Evolutionary conservation across 1,139 yeast species (phyloP).

Genomic region (Casaregolazyma lundiana): DNA sequence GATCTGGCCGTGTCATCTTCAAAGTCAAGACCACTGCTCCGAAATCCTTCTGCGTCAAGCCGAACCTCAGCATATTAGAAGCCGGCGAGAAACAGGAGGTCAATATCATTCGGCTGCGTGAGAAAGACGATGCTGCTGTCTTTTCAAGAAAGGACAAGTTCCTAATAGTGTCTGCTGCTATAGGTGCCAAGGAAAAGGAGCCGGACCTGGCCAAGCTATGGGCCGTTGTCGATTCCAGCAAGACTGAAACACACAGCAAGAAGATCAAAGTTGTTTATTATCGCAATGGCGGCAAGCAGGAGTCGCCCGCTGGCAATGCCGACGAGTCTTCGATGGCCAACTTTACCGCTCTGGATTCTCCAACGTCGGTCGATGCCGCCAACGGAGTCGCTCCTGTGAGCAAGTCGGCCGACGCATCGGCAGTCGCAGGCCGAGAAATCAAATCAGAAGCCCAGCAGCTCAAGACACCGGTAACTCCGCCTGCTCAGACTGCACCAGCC

Average conservation of each 20-base stretch:
- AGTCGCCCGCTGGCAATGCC: conserved; percentile 4
- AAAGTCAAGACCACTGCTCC: conserved; percentile 99
- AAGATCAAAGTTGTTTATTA: conserved; percentile 47
- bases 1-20: conserved; percentile 64
- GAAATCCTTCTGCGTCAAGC: conserved; percentile 90
- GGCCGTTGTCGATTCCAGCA: conserved; percentile 49
- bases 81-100: conserved; percentile 74
- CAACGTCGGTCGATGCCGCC: conserved; percentile 4
- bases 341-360: conserved; percentile 9
- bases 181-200: conserved; percentile 39
- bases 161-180: conserved; percentile 79
- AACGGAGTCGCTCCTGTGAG: conserved; percentile 12
- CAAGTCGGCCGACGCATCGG: conserved; percentile 13
- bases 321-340: conserved; percentile 14
- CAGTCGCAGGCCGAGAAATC: conserved; percentile 23
- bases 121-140: conserved; percentile 62
- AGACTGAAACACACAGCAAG: conserved; percentile 50
- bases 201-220: conserved; percentile 59
- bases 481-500: neutral
- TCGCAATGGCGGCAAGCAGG: neutral
- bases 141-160: conserved; percentile 88
- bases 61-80: conserved; percentile 76
- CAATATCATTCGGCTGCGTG: conserved; percentile 61
- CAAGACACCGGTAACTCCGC: conserved; percentile 15
- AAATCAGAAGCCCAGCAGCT: conserved; percentile 20